Conservation (phyloP, 202 grass and related monocot genomes). For the Carex arenaria region DNA sequence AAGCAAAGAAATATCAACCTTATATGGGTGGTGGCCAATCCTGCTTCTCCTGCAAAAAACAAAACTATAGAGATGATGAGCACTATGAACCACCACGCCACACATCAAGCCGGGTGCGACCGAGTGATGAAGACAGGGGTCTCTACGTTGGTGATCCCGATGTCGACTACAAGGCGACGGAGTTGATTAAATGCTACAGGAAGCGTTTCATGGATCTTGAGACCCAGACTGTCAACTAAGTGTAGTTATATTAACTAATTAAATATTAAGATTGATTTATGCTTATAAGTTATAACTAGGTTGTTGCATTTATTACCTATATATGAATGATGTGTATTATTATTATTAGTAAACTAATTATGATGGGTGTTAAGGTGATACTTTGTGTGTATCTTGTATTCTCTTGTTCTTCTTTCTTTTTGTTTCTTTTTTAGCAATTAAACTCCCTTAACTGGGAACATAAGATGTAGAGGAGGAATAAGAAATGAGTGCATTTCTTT, state of each 20-base stretch:
- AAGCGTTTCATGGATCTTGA: constrained; percentile 22
- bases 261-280: neutral
- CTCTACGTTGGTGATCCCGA: constrained; percentile 55
- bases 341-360: neutral
- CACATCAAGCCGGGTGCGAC: constrained; percentile 44
- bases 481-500: neutral
- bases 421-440: neutral
- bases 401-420: neutral
- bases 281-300: neutral
- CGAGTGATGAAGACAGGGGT: constrained; percentile 67
- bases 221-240: constrained; percentile 4
- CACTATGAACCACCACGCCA: constrained; percentile 30
- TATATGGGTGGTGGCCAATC: constrained; percentile 57
- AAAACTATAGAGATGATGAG: constrained; percentile 37
- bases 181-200: constrained; percentile 56
- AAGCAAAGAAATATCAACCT: neutral
- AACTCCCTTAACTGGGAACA: neutral
- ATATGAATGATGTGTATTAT: neutral
- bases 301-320: constrained; percentile 2
- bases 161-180: constrained; percentile 64
- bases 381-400: neutral
- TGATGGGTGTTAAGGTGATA: neutral
- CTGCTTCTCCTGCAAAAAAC: constrained; percentile 39
- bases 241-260: neutral
- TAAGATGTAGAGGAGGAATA: neutral